These are phyloP conservation scores for Debaryomycetaceae sp. DNA, from an alignment of 1,139 yeast genomes.

Conservation along the genomic window DNA sequence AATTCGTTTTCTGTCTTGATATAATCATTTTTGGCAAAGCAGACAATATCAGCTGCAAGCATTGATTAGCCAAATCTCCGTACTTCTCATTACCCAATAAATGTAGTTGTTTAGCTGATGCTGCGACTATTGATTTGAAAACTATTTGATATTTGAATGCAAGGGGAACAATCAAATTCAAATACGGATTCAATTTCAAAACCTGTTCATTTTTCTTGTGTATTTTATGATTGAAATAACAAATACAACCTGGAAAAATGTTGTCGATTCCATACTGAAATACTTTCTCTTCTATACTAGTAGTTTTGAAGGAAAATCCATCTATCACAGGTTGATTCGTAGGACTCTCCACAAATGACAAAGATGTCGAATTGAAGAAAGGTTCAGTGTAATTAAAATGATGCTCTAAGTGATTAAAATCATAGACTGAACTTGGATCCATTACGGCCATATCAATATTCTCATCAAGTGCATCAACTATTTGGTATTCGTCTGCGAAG, in stretches of 20 bases:
- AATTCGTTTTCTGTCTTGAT: conserved; percentile 16
- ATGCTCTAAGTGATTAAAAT: background rate
- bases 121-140: conserved; percentile 28
- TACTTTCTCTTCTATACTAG: conserved; percentile 17
- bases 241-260: conserved; percentile 34
- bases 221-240: conserved; percentile 18
- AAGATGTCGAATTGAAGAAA: background rate
- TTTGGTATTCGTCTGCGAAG: background rate
- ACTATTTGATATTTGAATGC: conserved; percentile 26
- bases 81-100: conserved; percentile 23
- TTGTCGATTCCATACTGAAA: conserved; percentile 25
- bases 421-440: background rate
- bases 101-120: conserved; percentile 31
- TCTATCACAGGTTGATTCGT: background rate
- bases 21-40: conserved; percentile 26
- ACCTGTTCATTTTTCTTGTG: conserved; percentile 11
- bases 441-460: background rate
- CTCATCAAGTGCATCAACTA: background rate
- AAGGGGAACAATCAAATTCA: conserved; percentile 30
- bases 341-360: background rate
- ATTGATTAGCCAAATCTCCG: conserved; percentile 19
- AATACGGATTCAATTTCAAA: conserved; percentile 29
- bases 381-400: background rate
- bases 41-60: conserved; percentile 21
- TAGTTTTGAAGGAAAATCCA: conserved; percentile 6